Evolutionary conservation across 2,329 filamentous ascomycete genomes (phyloP), one percentile per base, ranked within the genome.

Genomic region (Berkeleyomyces basicola): DNA sequence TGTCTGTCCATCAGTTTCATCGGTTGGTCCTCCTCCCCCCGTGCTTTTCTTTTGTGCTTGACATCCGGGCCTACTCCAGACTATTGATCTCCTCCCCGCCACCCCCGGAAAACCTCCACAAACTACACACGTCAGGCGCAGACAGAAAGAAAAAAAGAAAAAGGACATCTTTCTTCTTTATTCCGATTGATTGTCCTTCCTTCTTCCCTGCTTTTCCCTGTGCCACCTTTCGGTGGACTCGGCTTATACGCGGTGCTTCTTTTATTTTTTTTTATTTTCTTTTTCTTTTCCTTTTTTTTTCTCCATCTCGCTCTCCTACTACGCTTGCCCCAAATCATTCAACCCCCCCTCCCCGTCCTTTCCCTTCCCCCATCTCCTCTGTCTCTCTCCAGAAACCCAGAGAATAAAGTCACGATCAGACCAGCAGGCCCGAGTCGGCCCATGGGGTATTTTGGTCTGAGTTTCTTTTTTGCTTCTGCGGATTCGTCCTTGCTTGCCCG

Each of bases 191-290:
- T 51, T 39, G 6, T 37, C 49, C 10, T 33, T 53, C 33, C 33
- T 36, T 37, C 14, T 37, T 55, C 49, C 33, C 5, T 37, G 31
- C 10, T 9, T 37, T 53, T 37, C 49, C 5, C 49, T 33, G 49
- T 39, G 49, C 49, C 49, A 55, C 49, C 14, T 55, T 55, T 36
- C 49, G 37, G 49, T 55, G 49, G 31, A 55, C 49, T 55, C 49
- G 49, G 49, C 49, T 55, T 55, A 55, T 55, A 55, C 49, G 49
- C 49, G 49, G 49, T 55, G 49, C 31, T 55, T 55, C 49, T 55
- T 55, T 55, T 55, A 33, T 51, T 36, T 36, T 49, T 49, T 7
- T 51, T n/a, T n/a, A n/a, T 23, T 36, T 10, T 49, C 33, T 47
- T 23, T 47, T 14, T 9, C n/a, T 23, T 55, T 39, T 33, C 14